phyloP scores from a whole-genome alignment of 1,284 basidiomycete genomes.

The Schizopora paradoxa region DNA sequence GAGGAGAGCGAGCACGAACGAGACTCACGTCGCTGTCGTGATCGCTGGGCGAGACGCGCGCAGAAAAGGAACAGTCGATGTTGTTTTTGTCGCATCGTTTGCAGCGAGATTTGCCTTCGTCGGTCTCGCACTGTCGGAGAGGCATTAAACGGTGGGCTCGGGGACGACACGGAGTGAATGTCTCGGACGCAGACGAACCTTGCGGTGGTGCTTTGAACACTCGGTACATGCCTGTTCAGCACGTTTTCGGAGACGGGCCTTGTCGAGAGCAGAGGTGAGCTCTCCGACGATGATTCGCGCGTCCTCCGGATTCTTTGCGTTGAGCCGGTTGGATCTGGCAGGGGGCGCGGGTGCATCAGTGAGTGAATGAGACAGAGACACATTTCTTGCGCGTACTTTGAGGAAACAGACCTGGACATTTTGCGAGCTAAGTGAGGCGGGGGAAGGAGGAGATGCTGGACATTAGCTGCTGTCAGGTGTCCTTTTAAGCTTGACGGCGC shows the following conservation, averaged over 20 bases:
- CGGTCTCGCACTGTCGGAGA: constrained; percentile 12
- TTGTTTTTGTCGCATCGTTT: constrained; percentile 10
- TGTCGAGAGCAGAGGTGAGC: neutral
- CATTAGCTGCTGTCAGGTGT: constrained; percentile 9
- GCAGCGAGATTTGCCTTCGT: constrained; percentile 5
- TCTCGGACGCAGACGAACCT: constrained; percentile 17
- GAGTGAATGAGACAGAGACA: neutral
- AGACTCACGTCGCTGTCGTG: constrained; percentile 1
- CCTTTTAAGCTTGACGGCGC: constrained; percentile 5
- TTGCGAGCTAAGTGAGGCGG: neutral
- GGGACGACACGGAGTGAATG: neutral
- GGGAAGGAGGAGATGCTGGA: constrained; percentile 8
- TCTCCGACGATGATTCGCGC: constrained; percentile 1
- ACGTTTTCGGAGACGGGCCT: constrained; percentile 20
- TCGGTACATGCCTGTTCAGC: constrained; percentile 27
- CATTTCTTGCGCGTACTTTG: too few species aligned
- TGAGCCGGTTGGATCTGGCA: neutral
- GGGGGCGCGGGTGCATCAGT: neutral
- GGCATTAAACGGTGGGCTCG: neutral
- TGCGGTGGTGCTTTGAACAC: constrained; percentile 30
- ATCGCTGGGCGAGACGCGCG: neutral
- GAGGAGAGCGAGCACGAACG: neutral
- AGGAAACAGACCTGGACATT: neutral
- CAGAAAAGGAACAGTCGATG: constrained; percentile 7
- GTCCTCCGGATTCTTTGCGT: constrained; percentile 5